Base-by-base conservation (phyloP, 805 yeast genomes). In the Nematodospora valgi region DNA sequence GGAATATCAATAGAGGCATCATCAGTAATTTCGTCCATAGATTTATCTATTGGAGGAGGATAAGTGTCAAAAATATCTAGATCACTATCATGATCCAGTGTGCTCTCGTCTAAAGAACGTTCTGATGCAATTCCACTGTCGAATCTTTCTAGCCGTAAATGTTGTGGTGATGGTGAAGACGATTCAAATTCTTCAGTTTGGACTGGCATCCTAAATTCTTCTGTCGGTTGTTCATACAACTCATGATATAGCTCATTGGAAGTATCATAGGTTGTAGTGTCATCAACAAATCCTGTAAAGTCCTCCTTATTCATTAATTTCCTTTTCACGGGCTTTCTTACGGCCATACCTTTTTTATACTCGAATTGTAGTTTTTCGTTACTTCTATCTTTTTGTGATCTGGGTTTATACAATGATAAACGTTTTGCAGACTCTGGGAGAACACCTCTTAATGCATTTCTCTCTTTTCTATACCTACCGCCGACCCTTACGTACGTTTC, bases 381-480 rank as follows among this genome's bases (percentile, higher is more conserved):
- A 8, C 28, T 33, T 25, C 18, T 29, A 20, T 25, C 30, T 36
- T 23, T 8, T 34, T 14, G 29, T 5, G 24, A 11, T 20, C 34
- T 38, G 17, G 19, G 13, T 27, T 51, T 51, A 30, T 50, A 62
- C 10, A 54, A 42, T 5, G 45, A 49, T 6, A 62, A 44, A 15
- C 67, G 39, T 37, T 58, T 64, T 4, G 68, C 63, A 3, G 70
- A 64, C 34, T 64, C 70, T 0, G 72, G 72, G 10, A 64, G 45
- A 1, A 58, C 62, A 0, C 72, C 72, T 20, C 52, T 40, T 5
- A 65, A 44, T 8, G 62, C 53, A 25, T 50, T 53, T 29, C 51
- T 59, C 28, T 59, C 59, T 36, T 51, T 61, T 18, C 51, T 18
- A 11, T 30, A 27, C 18, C 48, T 39, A 2, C 61, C 61, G 3